phyloP scores from a whole-genome alignment of 169 alveolate genomes.

The Besnoitia besnoiti region DNA sequence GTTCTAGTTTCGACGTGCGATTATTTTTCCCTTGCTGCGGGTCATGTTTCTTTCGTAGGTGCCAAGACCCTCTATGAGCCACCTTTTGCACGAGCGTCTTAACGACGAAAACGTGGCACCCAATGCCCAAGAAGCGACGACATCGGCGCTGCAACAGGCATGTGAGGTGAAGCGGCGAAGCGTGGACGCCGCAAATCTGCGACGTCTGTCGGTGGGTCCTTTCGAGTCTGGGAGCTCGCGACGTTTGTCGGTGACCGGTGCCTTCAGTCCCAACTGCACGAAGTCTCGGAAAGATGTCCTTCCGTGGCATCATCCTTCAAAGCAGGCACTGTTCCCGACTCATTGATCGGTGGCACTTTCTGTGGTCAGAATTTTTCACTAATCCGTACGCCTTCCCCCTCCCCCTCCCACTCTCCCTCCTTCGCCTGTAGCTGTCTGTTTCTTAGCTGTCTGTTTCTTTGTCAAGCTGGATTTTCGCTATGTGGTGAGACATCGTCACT shows the following conservation, averaged over 20 bases:
- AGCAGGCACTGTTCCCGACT: neutral
- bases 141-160: neutral
- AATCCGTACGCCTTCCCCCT: no score
- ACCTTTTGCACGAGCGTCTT: neutral
- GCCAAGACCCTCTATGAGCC: conserved; percentile 27
- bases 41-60: neutral
- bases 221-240: neutral
- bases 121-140: neutral
- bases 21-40: no score
- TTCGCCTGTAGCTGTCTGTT: no score
- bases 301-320: neutral
- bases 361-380: no score
- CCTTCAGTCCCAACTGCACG: neutral
- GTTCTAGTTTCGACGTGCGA: no score
- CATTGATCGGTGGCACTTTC: neutral
- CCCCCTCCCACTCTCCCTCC: no score
- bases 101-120: conserved; percentile 13
- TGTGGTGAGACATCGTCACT: no score
- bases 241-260: neutral
- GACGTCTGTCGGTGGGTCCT: neutral
- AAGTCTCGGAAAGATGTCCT: neutral
- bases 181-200: neutral
- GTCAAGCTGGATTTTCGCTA: no score
- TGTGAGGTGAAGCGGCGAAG: neutral
- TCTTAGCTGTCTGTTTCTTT: no score